These are phyloP conservation scores for Leccinum subspadiceum DNA, from an alignment of 1,284 basidiomycete genomes.

Conservation along the genomic window DNA sequence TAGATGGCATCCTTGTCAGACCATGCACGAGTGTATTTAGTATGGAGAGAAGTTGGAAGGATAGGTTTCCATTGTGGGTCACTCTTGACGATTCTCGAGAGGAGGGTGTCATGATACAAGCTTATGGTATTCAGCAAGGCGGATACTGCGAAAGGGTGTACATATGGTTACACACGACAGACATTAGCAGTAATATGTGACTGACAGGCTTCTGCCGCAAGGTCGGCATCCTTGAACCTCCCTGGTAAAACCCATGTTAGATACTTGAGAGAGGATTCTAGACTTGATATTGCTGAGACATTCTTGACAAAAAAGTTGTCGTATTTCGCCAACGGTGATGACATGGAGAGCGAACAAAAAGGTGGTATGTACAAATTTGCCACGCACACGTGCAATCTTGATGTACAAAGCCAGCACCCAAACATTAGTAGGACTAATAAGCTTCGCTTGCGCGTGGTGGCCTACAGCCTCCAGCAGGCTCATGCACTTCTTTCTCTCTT, in stretches of 20 bases:
- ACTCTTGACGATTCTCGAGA: conserved; percentile 62
- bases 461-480: background rate
- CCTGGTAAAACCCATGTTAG: conserved; percentile 95
- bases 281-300: conserved; percentile 78
- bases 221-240: conserved; percentile 94
- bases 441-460: conserved; percentile 10
- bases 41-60: conserved; percentile 65
- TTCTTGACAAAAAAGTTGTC: conserved; percentile 83
- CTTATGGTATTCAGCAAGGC: conserved; percentile 72
- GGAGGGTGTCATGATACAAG: conserved; percentile 86
- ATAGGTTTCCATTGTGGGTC: conserved; percentile 68
- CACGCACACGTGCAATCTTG: conserved; percentile 2
- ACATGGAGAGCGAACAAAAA: conserved; percentile 33
- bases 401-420: conserved; percentile 28
- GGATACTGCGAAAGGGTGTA: conserved; percentile 50
- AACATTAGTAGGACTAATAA: conserved; percentile 15
- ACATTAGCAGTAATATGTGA: conserved; percentile 28
- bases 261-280: conserved; percentile 87
- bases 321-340: conserved; percentile 59
- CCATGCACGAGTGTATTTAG: conserved; percentile 84
- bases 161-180: conserved; percentile 18
- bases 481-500: conserved; percentile 2
- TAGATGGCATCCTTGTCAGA: conserved; percentile 64
- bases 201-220: conserved; percentile 89
- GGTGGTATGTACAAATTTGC: conserved; percentile 5